A percentile compares a stretch with the other conserved stretches of the same genome.
phyloP scores from a whole-genome alignment of 768 basidiomycete species.

The Russula ochroleuca region DNA sequence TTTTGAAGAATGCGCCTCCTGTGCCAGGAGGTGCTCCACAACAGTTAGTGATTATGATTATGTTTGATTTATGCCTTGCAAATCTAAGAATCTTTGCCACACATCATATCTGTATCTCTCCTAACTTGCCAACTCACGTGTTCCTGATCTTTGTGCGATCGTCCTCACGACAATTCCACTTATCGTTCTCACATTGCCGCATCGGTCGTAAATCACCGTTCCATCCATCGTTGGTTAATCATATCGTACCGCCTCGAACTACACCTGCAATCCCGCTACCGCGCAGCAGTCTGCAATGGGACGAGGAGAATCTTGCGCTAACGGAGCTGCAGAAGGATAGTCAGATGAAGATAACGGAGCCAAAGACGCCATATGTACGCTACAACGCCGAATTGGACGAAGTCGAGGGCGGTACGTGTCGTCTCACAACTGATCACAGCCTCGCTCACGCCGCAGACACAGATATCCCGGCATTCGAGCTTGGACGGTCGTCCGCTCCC shows the following conservation, averaged over 20 bases:
- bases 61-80: neutral
- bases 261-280: neutral
- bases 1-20: slow-evolving; percentile 76
- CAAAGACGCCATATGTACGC: slow-evolving; percentile 93
- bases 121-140: slow-evolving; percentile 15
- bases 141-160: slow-evolving; percentile 20
- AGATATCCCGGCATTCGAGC: slow-evolving; percentile 83
- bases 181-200: neutral
- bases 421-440: neutral
- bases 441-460: neutral
- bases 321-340: slow-evolving; percentile 95
- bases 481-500: slow-evolving; percentile 40
- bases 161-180: slow-evolving; percentile 2
- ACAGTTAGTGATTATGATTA: slow-evolving; percentile 42
- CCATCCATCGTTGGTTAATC: neutral
- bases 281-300: slow-evolving; percentile 78
- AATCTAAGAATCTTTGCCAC: slow-evolving; percentile 14
- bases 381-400: slow-evolving; percentile 85
- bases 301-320: slow-evolving; percentile 87
- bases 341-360: slow-evolving; percentile 97
- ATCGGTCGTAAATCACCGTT: neutral
- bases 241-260: neutral
- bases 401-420: slow-evolving; percentile 71
- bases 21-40: slow-evolving; percentile 39
- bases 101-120: slow-evolving; percentile 1